Conservation (phyloP, 345 rosid genomes). For the Brassica rapa region DNA sequence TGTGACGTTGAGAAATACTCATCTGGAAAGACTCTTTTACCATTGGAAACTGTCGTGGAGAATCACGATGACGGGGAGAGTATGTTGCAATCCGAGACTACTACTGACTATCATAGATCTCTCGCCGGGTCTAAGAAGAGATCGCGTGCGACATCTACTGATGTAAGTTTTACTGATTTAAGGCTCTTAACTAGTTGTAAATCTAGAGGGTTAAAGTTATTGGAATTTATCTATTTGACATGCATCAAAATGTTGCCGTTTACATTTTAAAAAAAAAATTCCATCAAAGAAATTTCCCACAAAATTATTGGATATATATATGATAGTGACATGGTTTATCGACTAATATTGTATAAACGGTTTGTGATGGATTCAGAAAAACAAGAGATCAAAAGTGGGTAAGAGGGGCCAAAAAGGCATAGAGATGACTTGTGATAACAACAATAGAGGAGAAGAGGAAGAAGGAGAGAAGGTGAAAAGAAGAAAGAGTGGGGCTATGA, state of each 20-base stretch:
- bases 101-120: constrained; percentile 43
- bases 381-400: constrained; percentile 46
- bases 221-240: neutral
- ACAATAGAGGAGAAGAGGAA: constrained; percentile 39
- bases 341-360: constrained; percentile 1
- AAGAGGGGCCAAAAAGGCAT: constrained; percentile 51
- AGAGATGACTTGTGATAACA: constrained; percentile 47
- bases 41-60: constrained; percentile 38
- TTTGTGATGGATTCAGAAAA: constrained; percentile 47
- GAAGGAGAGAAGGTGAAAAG: constrained; percentile 31
- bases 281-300: neutral
- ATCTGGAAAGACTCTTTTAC: constrained; percentile 28
- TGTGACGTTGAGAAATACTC: constrained; percentile 48
- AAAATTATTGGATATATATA: too few species aligned
- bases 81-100: constrained; percentile 3
- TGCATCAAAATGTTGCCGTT: constrained; percentile 3
- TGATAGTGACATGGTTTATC: neutral
- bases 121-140: constrained; percentile 55
- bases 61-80: constrained; percentile 34
- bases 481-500: constrained; percentile 36
- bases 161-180: constrained; percentile 48
- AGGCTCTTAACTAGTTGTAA: neutral
- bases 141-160: constrained; percentile 39
- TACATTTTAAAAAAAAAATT: neutral
- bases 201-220: neutral